phyloP scores from a whole-genome alignment of 805 yeast genomes.

The Cyberlindnera sargentensis region DNA sequence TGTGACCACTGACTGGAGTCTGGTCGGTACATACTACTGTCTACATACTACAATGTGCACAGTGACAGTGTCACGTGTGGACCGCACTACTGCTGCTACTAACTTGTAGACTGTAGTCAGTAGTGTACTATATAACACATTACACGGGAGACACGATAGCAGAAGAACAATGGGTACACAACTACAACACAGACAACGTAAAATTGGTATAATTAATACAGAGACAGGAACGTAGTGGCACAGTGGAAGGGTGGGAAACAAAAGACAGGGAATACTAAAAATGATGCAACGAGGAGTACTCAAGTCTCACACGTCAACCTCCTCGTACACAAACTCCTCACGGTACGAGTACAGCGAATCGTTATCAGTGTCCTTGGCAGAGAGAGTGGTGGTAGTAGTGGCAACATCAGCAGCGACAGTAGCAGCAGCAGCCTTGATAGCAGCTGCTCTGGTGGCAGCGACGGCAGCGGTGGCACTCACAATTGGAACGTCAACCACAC shows the following conservation, averaged over 20 bases:
- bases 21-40: too few species aligned
- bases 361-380: slow-evolving; percentile 4
- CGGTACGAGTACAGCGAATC: slow-evolving; percentile 18
- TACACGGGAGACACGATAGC: too few species aligned
- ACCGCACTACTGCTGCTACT: too few species aligned
- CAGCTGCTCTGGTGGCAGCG: slow-evolving; percentile 2
- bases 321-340: slow-evolving; percentile 18
- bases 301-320: slow-evolving; percentile 6
- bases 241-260: not conserved
- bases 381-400: not conserved
- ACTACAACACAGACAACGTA: too few species aligned
- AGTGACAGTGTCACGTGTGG: too few species aligned
- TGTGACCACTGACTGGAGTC: too few species aligned
- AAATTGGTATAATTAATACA: not conserved
- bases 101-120: too few species aligned
- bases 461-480: not conserved
- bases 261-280: not conserved
- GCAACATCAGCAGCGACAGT: slow-evolving; percentile 5
- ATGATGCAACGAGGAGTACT: too few species aligned
- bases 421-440: slow-evolving; percentile 4
- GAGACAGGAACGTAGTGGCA: not conserved
- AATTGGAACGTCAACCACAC: not conserved
- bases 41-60: too few species aligned
- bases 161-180: too few species aligned
- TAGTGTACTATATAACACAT: too few species aligned